phyloP scores from a whole-genome alignment of 495 filamentous ascomycete genomes.

The Neurospora intermedia region DNA sequence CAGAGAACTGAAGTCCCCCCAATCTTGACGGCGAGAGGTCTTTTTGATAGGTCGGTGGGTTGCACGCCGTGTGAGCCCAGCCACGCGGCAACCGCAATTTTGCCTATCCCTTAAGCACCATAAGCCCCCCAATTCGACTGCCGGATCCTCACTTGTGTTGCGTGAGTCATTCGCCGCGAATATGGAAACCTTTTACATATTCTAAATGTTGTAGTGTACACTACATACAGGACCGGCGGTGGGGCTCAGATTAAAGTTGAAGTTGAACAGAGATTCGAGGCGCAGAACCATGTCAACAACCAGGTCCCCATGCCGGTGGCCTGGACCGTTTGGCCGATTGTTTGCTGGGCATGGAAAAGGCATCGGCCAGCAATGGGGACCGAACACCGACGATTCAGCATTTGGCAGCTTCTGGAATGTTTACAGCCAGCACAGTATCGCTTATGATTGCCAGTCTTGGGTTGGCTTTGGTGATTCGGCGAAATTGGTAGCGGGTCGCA shows the following conservation, averaged over 20 bases:
- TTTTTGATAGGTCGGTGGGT: background rate
- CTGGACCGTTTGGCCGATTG: background rate
- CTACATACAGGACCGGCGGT: background rate
- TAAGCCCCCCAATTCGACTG: background rate
- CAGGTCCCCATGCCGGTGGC: background rate
- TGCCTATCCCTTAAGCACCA: background rate
- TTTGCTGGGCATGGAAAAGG: background rate
- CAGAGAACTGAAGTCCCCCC: background rate
- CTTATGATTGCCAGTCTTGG: background rate
- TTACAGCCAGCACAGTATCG: background rate
- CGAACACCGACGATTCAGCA: background rate
- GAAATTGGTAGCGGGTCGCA: background rate
- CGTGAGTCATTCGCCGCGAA: background rate
- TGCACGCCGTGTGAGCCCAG: background rate
- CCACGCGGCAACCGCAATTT: background rate
- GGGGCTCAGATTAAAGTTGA: background rate
- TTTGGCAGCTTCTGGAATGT: background rate
- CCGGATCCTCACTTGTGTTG: background rate
- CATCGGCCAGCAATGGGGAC: background rate
- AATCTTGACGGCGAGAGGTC: background rate
- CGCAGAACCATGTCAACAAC: background rate
- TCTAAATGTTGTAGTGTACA: background rate
- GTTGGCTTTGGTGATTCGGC: background rate
- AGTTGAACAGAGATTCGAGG: background rate
- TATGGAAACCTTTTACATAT: background rate